A percentile compares a stretch with the other conserved stretches of the same genome.
Conservation (phyloP, 2,329 filamentous ascomycete genomes). For the Graphilbum sp. region DNA sequence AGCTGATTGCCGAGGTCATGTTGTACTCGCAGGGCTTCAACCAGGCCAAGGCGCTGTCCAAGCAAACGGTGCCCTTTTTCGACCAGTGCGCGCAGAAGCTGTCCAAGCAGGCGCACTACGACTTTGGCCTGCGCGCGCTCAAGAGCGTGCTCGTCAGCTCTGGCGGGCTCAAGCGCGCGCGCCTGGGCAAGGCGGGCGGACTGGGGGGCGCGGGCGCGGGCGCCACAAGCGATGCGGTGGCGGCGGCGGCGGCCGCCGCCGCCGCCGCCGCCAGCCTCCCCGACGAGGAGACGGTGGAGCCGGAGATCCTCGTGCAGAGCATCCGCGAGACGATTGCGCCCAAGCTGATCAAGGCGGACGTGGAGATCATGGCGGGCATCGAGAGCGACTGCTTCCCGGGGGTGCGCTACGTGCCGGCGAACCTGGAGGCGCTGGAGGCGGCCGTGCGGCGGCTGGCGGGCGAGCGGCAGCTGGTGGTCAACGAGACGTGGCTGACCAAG, state of each 20-base stretch:
- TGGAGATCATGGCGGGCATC: conserved; percentile 71
- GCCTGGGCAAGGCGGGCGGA: no score
- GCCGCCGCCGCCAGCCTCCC: conserved; percentile 32
- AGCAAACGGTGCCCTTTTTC: conserved; percentile 96
- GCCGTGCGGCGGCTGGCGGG: conserved; percentile 71
- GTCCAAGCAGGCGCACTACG: conserved; percentile 96
- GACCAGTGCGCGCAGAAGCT: conserved; percentile 68
- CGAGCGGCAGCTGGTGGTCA: conserved; percentile 77
- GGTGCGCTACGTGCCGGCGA: conserved; percentile 81
- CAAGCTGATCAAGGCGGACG: conserved; percentile 86
- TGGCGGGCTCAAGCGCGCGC: conserved; percentile 78
- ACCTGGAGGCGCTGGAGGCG: conserved; percentile 60
- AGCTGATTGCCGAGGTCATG: conserved; percentile 99
- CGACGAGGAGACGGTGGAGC: conserved; percentile 68
- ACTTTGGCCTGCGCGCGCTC: conserved; percentile 91
- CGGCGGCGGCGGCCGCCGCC: neutral
- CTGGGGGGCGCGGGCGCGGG: conserved; percentile 81
- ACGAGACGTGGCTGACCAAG: conserved; percentile 94
- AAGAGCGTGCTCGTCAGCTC: conserved; percentile 99
- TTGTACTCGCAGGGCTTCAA: conserved; percentile 98
- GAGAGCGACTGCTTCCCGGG: conserved; percentile 81
- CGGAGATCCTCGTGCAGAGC: conserved; percentile 97
- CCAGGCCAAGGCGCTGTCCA: conserved; percentile 83
- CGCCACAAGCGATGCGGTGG: conserved; percentile 50
- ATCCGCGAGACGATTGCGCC: conserved; percentile 96